A percentile compares a stretch with the other conserved stretches of the same genome.
These are phyloP conservation scores for Coemansia sp. DNA, from an alignment of 192 early-diverging fungal genomes.

Conservation along the genomic window DNA sequence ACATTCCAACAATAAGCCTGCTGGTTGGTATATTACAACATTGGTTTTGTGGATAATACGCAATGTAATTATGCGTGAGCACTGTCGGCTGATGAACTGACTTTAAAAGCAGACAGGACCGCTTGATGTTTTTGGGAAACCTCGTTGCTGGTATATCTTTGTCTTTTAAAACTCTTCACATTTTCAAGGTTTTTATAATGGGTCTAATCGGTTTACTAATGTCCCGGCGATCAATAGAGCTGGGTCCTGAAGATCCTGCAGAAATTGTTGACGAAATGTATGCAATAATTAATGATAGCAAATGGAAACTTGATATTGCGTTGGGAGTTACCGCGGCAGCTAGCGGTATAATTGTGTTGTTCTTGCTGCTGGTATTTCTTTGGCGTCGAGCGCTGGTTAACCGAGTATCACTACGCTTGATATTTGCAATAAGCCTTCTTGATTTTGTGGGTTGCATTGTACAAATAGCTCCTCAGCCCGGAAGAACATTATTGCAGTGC, in stretches of 20 bases:
- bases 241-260: constrained; percentile 12
- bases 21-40: background rate
- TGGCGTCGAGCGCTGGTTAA: constrained; percentile 35
- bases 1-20: background rate
- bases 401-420: constrained; percentile 33
- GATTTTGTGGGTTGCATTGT: constrained; percentile 27
- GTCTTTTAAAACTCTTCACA: background rate
- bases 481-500: background rate
- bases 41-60: background rate
- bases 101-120: background rate
- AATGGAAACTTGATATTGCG: constrained; percentile 4
- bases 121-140: background rate
- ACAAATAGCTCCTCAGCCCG: background rate
- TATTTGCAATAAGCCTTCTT: constrained; percentile 21
- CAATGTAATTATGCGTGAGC: background rate
- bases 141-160: background rate
- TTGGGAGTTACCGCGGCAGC: constrained; percentile 1
- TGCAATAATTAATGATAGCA: background rate
- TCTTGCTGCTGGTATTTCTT: constrained; percentile 19
- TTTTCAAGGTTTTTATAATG: background rate
- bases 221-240: background rate
- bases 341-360: constrained; percentile 20
- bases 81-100: background rate
- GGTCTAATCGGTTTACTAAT: background rate
- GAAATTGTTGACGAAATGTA: background rate